Evolutionary conservation across 164 flowering plant genomes (phyloP), one percentile per base, ranked within the genome.

Genomic region (Vitis riparia): DNA sequence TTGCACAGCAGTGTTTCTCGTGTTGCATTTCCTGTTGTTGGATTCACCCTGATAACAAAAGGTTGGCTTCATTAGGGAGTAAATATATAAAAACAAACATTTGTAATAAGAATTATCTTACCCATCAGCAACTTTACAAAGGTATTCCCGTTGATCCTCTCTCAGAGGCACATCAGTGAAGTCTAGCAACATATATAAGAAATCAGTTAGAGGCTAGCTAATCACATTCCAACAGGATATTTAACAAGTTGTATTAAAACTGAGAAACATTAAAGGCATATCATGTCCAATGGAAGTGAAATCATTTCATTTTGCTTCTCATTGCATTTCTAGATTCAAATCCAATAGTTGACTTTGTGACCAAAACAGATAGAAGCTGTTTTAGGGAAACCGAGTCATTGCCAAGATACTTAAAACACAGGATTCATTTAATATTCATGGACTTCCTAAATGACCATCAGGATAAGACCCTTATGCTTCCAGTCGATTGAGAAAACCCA

Each of bases 81-180:
- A 27, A 27, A 37, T n/a, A 2, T 17, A 53, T 11, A 2, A 17
- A 8, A 55, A 11, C 10, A 49, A 14, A 60, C 4, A 11, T 7
- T 4, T 59, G 63, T 8, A 8, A 37, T 0, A 49, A 63, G 60
- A 2, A 23, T 30, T 11, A 13, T 68, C 82, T 81, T 87, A 94
- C 98, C 98, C 97, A 55, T 94, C 97, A 0, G 95, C 99, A 57
- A 81, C 73, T 85, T 94, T 91, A 80, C 99, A 92, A 23, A 94
- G 97, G 77, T 89, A 91, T 72, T 77, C 92, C 32, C 86, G 75
- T 70, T 94, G 99, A 78, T 94, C 99, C 5, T 91, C 99, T 82
- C 97, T 89, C 70, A 94, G 71, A 19, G 97, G 94, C 68, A 94
- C 97, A 71, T 94, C 97, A 11, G 99, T 94, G 87, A 94, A 94